Percentiles rank a stretch among this genome's conserved stretches.
These are phyloP conservation scores for Microdochium nivale DNA, from an alignment of 2,329 filamentous ascomycete genomes.

Conservation along the genomic window DNA sequence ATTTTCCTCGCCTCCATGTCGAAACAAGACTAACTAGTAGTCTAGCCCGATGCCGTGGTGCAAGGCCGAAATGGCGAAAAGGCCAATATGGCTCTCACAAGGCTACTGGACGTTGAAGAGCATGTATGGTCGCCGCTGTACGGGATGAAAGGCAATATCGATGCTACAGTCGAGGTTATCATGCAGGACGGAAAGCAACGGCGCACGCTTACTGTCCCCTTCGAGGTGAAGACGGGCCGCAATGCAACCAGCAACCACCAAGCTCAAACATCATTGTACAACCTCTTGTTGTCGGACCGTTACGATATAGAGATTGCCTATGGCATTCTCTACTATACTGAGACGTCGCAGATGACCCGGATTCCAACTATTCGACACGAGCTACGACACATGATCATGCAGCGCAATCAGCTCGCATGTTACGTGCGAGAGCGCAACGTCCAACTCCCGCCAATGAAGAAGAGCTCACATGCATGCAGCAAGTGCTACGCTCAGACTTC, in stretches of 20 bases:
- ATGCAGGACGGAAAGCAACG: constrained; percentile 62
- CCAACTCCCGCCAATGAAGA: constrained; percentile 78
- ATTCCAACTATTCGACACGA: constrained; percentile 82
- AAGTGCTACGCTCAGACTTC: constrained; percentile 84
- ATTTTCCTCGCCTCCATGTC: not conserved
- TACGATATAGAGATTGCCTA: constrained; percentile 90
- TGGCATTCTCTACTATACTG: constrained; percentile 91
- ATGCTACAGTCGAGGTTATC: constrained; percentile 85
- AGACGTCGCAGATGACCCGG: constrained; percentile 76
- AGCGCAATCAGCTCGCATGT: constrained; percentile 81
- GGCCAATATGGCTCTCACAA: constrained; percentile 78
- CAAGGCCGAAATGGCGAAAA: constrained; percentile 71
- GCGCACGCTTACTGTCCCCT: constrained; percentile 73
- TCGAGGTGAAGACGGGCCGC: constrained; percentile 93
- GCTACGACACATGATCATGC: constrained; percentile 92
- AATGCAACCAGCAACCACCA: constrained; percentile 75
- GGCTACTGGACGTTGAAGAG: constrained; percentile 92
- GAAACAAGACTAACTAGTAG: constrained; percentile 16
- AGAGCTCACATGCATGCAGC: constrained; percentile 71
- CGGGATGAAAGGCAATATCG: constrained; percentile 93
- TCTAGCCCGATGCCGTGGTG: constrained; percentile 59
- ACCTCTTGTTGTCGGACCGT: constrained; percentile 81
- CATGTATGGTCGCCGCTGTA: constrained; percentile 98
- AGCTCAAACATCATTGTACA: constrained; percentile 92
- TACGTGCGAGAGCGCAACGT: constrained; percentile 73